Conservation (phyloP, 2,329 filamentous ascomycete genomes). For the Colletotrichum sp. region DNA sequence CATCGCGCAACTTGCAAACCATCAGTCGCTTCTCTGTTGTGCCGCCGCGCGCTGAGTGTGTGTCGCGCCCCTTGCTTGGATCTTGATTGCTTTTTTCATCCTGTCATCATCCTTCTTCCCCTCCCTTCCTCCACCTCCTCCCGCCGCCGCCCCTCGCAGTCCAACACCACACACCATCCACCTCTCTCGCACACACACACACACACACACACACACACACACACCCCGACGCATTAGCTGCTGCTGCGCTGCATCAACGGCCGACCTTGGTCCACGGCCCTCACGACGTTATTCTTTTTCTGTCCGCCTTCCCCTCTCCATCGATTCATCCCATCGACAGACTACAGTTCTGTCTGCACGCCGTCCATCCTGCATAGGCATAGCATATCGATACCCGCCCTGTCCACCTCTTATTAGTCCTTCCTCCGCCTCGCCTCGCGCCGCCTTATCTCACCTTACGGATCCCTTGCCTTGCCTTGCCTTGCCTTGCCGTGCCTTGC, state of each 20-base stretch:
- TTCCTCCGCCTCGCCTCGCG: not conserved
- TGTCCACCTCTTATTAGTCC: not conserved
- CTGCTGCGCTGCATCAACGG: not conserved
- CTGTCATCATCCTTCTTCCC: not conserved
- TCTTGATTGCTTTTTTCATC: not conserved
- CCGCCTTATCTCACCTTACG: not conserved
- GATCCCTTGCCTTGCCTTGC: not conserved
- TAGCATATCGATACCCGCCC: not conserved
- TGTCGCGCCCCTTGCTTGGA: not conserved
- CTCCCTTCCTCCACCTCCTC: not conserved
- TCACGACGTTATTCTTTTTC: not conserved
- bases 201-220: not conserved
- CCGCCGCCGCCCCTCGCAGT: not conserved
- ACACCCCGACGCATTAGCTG: not conserved
- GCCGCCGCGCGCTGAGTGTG: not conserved
- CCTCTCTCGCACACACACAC: not conserved
- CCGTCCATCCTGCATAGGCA: not conserved
- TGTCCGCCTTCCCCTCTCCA: not conserved
- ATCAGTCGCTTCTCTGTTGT: not conserved
- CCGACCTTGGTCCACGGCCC: not conserved
- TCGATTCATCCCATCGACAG: conserved; percentile 8
- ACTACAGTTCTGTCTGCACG: not conserved
- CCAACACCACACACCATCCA: not conserved
- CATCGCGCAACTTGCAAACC: not conserved
- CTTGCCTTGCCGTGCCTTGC: not conserved